Percentiles rank a stretch among this genome's conserved stretches.
Conservation (phyloP, 2,329 filamentous ascomycete species). For the Xylariaceae sp. region DNA sequence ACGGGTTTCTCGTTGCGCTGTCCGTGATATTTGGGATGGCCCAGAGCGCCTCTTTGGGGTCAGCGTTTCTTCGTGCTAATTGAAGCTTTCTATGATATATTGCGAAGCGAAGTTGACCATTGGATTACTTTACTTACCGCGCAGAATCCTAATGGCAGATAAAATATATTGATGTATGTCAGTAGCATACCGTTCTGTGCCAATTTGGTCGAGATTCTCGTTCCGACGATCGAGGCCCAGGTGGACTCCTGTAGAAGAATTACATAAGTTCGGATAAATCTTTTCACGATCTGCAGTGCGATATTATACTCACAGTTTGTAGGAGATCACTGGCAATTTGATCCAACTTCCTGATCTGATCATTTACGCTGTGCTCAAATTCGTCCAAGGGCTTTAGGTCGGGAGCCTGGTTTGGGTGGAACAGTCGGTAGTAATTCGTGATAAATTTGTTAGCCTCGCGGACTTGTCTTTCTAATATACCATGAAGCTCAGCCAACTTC, state of each 20-base stretch:
- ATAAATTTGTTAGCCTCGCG: too few relatives aligned
- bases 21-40: not conserved
- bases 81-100: not conserved
- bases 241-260: not conserved
- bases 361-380: too few relatives aligned
- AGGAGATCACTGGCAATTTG: not conserved
- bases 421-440: too few relatives aligned
- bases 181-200: not conserved
- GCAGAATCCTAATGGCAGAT: not conserved
- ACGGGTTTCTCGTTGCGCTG: not conserved
- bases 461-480: too few relatives aligned
- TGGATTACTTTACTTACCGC: too few relatives aligned
- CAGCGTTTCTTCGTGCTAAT: not conserved
- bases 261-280: not conserved
- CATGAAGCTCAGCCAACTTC: too few relatives aligned
- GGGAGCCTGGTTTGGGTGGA: too few relatives aligned
- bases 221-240: not conserved
- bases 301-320: not conserved
- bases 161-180: not conserved
- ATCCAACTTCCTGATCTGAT: not conserved
- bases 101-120: not conserved
- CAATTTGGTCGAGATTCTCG: not conserved
- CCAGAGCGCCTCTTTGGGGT: not conserved
- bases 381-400: too few relatives aligned
- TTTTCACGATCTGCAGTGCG: not conserved